Base-by-base conservation (phyloP, 495 filamentous ascomycete genomes). In the Penicillium coffeae region DNA sequence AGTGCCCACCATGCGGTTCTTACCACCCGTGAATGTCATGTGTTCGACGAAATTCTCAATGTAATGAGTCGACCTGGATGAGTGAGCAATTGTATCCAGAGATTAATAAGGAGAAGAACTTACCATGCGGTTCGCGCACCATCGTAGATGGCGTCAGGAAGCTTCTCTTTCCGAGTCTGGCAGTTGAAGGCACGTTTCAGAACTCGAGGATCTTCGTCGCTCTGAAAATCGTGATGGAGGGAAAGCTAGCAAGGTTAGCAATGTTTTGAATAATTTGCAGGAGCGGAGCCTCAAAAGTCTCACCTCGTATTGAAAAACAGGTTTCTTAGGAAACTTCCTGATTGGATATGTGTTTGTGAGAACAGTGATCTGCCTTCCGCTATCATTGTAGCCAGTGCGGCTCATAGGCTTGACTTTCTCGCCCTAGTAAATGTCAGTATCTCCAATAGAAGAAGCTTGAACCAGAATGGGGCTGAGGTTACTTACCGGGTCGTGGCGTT, bases 251-350 rank as follows among this genome's bases (percentile, higher is more conserved):
- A 35, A 15, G 2, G 10, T 45, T 10, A 45, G 30, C 42, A n/a
- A n/a, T n/a, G n/a, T n/a, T n/a, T n/a, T n/a, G n/a, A n/a, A n/a
- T n/a, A n/a, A n/a, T n/a, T n/a, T n/a, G n/a, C 38, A 50, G 39
- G 41, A 8, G 42, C 54, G 44, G 34, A 55, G 38, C 80, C 87
- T 78, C 70, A 56, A 45, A 35, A 55, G 38, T 80, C 87, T 78
- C 70, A 95, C 89, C 71, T 96, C 91, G 51, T 90, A 97, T 68
- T 96, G 90, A 47, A 80, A 83, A 38, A 96, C 74, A 0, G 72
- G 69, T 5, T 63, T 71, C 15, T 56, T 76, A 0, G 81, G 78
- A 22, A 71, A 77, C 47, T 68, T 56, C 2, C 45, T 54, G n/a
- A 95, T 80, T 0, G 76, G 73, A 66, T 81, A 95, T 7, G 88